phyloP scores from a whole-genome alignment of 1,284 basidiomycete species.

The Trametes pubescens region DNA sequence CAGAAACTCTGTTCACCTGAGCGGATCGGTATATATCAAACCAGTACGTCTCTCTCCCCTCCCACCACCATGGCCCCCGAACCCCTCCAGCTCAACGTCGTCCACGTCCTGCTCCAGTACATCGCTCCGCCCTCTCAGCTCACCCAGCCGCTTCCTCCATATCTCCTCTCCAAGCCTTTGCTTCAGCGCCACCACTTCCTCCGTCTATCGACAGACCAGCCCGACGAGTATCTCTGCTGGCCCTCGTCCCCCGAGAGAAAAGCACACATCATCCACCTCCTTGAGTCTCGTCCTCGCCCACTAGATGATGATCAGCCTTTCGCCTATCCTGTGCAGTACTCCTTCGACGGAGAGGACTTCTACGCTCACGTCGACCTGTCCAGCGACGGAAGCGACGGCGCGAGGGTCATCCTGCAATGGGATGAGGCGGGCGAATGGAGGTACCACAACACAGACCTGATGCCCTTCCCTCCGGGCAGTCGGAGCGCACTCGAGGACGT shows the following conservation, averaged over 20 bases:
- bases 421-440: conserved; percentile 64
- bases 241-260: conserved; percentile 52
- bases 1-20: conserved; percentile 10
- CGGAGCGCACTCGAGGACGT: conserved; percentile 50
- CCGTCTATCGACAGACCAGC: conserved; percentile 56
- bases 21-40: conserved; percentile 10
- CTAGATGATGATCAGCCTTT: conserved; percentile 47
- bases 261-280: conserved; percentile 48
- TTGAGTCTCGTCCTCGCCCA: conserved; percentile 52
- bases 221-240: conserved; percentile 72
- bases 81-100: conserved; percentile 47
- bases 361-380: conserved; percentile 70
- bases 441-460: conserved; percentile 71
- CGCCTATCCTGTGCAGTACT: conserved; percentile 58
- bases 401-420: conserved; percentile 76
- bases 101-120: conserved; percentile 63
- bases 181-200: conserved; percentile 74
- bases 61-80: conserved; percentile 43
- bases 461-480: conserved; percentile 76
- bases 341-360: conserved; percentile 63
- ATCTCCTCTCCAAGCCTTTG: conserved; percentile 67
- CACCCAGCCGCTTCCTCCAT: conserved; percentile 58
- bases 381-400: conserved; percentile 43
- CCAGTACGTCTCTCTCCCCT: conserved; percentile 18
- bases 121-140: conserved; percentile 62